These are phyloP conservation scores for Cordyceps fumosorosea DNA, from an alignment of 2,329 filamentous ascomycete species.

Conservation along the genomic window DNA sequence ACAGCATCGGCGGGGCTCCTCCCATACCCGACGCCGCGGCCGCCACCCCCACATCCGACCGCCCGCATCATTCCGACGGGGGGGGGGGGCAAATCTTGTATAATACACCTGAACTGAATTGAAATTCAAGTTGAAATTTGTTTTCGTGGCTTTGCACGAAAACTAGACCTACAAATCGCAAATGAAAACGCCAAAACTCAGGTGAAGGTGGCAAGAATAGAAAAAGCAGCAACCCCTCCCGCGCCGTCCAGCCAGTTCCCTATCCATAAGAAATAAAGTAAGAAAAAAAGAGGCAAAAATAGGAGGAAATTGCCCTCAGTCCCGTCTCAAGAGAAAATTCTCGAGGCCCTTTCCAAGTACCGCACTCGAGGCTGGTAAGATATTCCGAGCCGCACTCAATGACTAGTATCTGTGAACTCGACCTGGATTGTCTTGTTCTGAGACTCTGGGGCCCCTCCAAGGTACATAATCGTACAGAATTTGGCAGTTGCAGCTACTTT, in stretches of 20 bases:
- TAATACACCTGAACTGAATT: neutral
- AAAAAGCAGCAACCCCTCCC: neutral
- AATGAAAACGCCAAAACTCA: neutral
- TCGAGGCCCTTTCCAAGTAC: neutral
- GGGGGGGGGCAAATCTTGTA: neutral
- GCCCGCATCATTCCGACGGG: neutral
- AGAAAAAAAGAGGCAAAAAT: neutral
- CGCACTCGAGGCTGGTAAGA: neutral
- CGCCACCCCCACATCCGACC: constrained; percentile 5
- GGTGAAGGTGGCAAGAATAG: neutral
- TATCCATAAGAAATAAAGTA: neutral
- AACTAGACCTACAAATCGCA: neutral
- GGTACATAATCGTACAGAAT: neutral
- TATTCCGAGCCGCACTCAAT: neutral
- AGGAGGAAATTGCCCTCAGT: too few species aligned
- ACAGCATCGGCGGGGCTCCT: constrained; percentile 2
- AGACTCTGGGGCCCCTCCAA: neutral
- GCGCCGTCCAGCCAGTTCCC: neutral
- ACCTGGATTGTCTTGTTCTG: too few species aligned
- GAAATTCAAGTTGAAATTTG: neutral
- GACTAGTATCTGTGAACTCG: neutral
- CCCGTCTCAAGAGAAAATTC: neutral
- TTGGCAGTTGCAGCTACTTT: constrained; percentile 25
- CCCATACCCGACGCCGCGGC: neutral
- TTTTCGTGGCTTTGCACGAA: neutral